Conservation (phyloP, 2,329 filamentous ascomycete genomes). For the Teratosphaeria zuluensis region DNA sequence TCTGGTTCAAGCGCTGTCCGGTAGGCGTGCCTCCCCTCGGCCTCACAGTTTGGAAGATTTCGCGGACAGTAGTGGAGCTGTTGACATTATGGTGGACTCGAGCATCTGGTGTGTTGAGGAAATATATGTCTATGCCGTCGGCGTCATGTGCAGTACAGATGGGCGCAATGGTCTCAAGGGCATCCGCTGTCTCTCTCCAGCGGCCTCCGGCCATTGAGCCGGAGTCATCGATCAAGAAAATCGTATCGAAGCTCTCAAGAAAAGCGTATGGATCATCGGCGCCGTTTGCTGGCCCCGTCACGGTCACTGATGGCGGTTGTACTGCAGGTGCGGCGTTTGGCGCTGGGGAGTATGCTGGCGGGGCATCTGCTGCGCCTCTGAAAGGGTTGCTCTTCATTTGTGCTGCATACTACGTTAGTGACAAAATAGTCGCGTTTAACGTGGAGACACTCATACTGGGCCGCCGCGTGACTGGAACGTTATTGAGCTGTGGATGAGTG, state of each 20-base stretch:
- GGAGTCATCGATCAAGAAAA: conserved; percentile 90
- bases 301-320: conserved; percentile 2
- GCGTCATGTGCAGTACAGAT: conserved; percentile 71
- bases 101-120: conserved; percentile 62
- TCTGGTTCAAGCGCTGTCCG: conserved; percentile 58
- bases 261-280: conserved; percentile 65
- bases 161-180: conserved; percentile 64
- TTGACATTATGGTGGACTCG: conserved; percentile 58
- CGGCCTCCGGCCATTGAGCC: conserved; percentile 68
- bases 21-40: conserved; percentile 66
- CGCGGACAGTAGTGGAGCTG: conserved; percentile 46
- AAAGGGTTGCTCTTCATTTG: conserved; percentile 6
- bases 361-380: conserved; percentile 16
- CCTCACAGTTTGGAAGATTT: conserved; percentile 59
- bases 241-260: conserved; percentile 69
- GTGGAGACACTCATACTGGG: conserved; percentile 5
- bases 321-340: conserved; percentile 27
- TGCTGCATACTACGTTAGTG: not conserved
- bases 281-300: conserved; percentile 14
- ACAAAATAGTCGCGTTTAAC: not conserved
- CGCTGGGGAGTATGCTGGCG: conserved; percentile 33
- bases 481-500: conserved; percentile 12
- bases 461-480: conserved; percentile 12
- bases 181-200: conserved; percentile 66
- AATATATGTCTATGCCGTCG: conserved; percentile 86